phyloP scores from a whole-genome alignment of 139 green algal genomes.

The Eudorina sp. region DNA sequence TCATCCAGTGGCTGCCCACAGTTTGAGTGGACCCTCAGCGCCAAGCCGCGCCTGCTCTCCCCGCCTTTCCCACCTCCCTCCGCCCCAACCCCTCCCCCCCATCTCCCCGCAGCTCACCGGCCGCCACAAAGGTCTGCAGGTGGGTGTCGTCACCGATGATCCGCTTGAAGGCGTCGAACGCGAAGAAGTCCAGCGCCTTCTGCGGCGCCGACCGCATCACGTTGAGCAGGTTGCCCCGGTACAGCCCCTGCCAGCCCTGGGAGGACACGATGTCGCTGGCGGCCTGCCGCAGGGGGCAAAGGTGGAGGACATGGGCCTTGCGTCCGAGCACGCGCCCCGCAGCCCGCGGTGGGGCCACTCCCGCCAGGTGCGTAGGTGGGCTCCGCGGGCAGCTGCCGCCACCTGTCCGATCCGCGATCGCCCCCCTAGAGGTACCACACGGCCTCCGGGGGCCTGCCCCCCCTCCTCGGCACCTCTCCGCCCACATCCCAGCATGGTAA shows the following conservation, averaged over 20 bases:
- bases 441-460: too few species aligned
- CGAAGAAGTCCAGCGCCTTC: slow-evolving; percentile 83
- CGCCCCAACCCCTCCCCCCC: background rate
- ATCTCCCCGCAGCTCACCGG: background rate
- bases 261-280: slow-evolving; percentile 42
- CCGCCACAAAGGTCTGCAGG: slow-evolving; percentile 30
- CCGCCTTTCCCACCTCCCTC: background rate
- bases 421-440: too few species aligned
- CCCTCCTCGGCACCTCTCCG: too few species aligned
- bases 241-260: slow-evolving; percentile 74
- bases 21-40: too few species aligned
- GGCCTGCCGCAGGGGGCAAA: background rate
- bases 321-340: too few species aligned
- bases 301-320: too few species aligned
- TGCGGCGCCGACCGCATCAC: slow-evolving; percentile 80
- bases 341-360: too few species aligned
- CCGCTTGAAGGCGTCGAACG: slow-evolving; percentile 77
- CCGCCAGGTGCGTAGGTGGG: too few species aligned
- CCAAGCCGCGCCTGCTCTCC: background rate
- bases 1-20: too few species aligned
- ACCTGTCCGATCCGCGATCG: too few species aligned
- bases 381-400: too few species aligned
- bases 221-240: slow-evolving; percentile 86
- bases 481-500: too few species aligned
- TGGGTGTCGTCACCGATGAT: slow-evolving; percentile 39